phyloP scores from a whole-genome alignment of 352 stramenopile species.

The Lagenidium giganteum region DNA sequence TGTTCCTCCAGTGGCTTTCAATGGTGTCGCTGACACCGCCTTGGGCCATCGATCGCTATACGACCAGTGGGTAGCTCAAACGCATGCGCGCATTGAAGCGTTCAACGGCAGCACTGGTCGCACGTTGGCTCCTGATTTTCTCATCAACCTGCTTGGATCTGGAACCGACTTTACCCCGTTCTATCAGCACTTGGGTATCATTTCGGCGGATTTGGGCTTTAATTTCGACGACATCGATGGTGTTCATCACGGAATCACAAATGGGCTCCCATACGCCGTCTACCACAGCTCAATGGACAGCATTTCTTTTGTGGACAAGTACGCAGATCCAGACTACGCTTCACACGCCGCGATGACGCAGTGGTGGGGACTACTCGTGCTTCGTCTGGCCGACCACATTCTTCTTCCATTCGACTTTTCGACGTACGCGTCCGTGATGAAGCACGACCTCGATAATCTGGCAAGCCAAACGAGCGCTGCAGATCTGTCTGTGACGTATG shows the following conservation, averaged over 20 bases:
- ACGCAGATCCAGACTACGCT: slow-evolving; percentile 51
- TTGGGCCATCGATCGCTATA: no score
- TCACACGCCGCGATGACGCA: slow-evolving; percentile 41
- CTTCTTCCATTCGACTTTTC: slow-evolving; percentile 70
- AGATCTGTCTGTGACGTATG: no score
- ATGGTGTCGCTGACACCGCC: background rate
- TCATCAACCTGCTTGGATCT: slow-evolving; percentile 42
- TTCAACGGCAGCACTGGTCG: slow-evolving; percentile 9
- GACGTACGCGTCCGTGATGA: slow-evolving; percentile 61
- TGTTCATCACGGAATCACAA: no score
- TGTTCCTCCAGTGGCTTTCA: no score
- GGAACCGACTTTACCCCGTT: slow-evolving; percentile 72
- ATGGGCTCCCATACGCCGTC: slow-evolving; percentile 37
- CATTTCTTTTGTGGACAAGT: slow-evolving; percentile 57
- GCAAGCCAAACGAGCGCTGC: no score
- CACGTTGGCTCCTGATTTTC: slow-evolving; percentile 31
- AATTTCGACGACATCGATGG: no score
- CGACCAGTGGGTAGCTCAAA: slow-evolving; percentile 29
- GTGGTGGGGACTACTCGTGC: slow-evolving; percentile 57
- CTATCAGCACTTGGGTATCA: slow-evolving; percentile 74
- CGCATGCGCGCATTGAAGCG: slow-evolving; percentile 16
- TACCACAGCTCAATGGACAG: slow-evolving; percentile 89
- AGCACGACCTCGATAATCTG: slow-evolving; percentile 47
- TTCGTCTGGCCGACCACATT: slow-evolving; percentile 43
- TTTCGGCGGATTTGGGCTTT: slow-evolving; percentile 67